Base-by-base conservation (phyloP, 345 rosid genomes). In the Pistacia vera region DNA sequence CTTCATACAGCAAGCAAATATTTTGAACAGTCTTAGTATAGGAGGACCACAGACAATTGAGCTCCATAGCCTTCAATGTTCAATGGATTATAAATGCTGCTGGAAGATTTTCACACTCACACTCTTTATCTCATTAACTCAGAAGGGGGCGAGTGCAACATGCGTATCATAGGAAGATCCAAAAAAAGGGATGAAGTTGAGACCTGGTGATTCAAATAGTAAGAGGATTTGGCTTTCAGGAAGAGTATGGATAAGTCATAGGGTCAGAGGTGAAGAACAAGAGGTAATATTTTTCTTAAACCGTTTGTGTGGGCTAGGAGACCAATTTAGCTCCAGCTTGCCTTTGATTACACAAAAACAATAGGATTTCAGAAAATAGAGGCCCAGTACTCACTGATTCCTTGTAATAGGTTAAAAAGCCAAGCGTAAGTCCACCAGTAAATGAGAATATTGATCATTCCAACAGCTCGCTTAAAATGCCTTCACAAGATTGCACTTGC, bases 41-140 rank as follows among this genome's bases (percentile, higher is more conserved):
- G 51, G 30, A 54, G 54, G 33, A 35, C 30, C 10, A 17, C 73
- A 33, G 8, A 70, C 28, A 69, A 33, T 33, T 8, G 13, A n/a
- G 51, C 62, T 55, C 62, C 73, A 55, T 70, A 30, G 60, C 4
- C 46, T 55, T 56, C 60, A 11, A 49, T 10, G 12, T 7, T 33
- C 4, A 35, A 70, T 36, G 16, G 41, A 18, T 70, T 54, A 59
- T 46, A 71, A 60, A 30, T 30, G 33, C 56, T 25, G 54, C 41
- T 25, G 75, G 55, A 11, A 71, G 56, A 70, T 33, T 35, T 35
- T 36, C 65, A 44, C 5, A 25, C 22, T 16, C 18, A 46, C 30
- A 60, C 44, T 48, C 56, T 41, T 59, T 57, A 72, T 46, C 17
- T 71, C 60, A 72, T 7, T 72, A 16, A 71, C 38, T 54, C 41